A percentile compares a stretch with the other conserved stretches of the same genome.
Evolutionary conservation across 2,329 filamentous ascomycete genomes (phyloP).

Genomic region (Fusarium acutatum): DNA sequence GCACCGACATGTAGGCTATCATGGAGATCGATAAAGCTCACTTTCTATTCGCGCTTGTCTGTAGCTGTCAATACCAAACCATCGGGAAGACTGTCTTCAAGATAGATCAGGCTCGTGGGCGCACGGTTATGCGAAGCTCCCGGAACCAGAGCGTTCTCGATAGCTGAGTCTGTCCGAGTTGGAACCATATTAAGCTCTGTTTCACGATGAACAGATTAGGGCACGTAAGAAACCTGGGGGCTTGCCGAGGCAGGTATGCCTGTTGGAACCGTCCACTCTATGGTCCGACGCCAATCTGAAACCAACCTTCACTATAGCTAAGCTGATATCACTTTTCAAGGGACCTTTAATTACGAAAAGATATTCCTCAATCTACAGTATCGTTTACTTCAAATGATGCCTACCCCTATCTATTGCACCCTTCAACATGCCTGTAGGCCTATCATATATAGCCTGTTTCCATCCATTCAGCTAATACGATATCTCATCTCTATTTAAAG

Average conservation of each 20-base stretch:
- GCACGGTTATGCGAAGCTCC: background rate
- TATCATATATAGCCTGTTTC: too few species aligned
- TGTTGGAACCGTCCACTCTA: background rate
- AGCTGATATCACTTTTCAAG: too few species aligned
- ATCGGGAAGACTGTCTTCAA: background rate
- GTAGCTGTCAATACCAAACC: background rate
- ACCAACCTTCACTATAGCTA: too few species aligned
- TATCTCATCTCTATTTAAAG: too few species aligned
- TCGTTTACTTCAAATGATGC: too few species aligned
- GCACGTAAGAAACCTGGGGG: background rate
- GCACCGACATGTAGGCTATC: background rate
- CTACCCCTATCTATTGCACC: too few species aligned
- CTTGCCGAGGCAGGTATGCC: background rate
- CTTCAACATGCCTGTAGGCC: too few species aligned
- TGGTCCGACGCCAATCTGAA: background rate
- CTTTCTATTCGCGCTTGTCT: background rate
- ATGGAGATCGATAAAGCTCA: background rate
- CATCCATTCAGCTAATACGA: too few species aligned
- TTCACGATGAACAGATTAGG: background rate
- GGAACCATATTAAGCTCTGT: background rate
- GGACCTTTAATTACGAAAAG: too few species aligned
- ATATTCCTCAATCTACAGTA: too few species aligned
- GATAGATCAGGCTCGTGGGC: background rate
- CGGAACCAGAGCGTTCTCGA: fast-evolving
- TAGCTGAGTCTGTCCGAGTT: background rate